phyloP scores from a whole-genome alignment of 495 filamentous ascomycete genomes.

The Xylaria sp. region DNA sequence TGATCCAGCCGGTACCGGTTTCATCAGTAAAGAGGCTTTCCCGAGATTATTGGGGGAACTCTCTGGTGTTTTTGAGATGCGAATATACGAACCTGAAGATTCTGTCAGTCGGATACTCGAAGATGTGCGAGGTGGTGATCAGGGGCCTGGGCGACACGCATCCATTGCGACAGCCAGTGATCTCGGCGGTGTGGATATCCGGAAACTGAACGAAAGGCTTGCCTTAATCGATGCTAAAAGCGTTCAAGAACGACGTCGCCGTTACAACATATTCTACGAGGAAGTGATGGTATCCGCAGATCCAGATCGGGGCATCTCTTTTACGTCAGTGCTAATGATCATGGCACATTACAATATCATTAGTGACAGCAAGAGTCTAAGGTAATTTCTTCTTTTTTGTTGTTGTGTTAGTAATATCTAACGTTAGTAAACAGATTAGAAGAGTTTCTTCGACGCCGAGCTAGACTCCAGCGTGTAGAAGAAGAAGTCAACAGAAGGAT shows the following conservation, averaged over 20 bases:
- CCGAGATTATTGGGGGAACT: constrained; percentile 89
- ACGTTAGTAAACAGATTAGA: constrained; percentile 65
- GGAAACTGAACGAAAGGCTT: constrained; percentile 76
- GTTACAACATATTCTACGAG: constrained; percentile 93
- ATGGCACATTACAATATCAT: constrained; percentile 99
- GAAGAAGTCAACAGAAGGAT: constrained; percentile 89
- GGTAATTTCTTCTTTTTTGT: constrained; percentile 50
- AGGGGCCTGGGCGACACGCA: constrained; percentile 61
- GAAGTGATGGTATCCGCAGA: constrained; percentile 95
- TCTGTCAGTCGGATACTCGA: constrained; percentile 84
- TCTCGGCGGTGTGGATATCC: constrained; percentile 74
- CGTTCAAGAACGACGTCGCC: constrained; percentile 73
- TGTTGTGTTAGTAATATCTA: constrained; percentile 9
- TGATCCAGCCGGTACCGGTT: constrained; percentile 89
- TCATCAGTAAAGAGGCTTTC: constrained; percentile 90
- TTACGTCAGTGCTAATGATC: constrained; percentile 94
- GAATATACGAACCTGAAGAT: constrained; percentile 92
- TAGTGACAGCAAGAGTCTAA: constrained; percentile 92
- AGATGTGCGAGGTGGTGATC: constrained; percentile 66
- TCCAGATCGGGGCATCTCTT: constrained; percentile 84
- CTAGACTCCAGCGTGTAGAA: constrained; percentile 92
- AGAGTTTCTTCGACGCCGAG: constrained; percentile 90
- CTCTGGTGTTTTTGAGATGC: constrained; percentile 94
- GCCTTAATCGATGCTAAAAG: constrained; percentile 74
- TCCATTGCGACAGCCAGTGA: constrained; percentile 56